Evolutionary conservation across 768 basidiomycete species (phyloP).

Genomic region (Suillus placidus): DNA sequence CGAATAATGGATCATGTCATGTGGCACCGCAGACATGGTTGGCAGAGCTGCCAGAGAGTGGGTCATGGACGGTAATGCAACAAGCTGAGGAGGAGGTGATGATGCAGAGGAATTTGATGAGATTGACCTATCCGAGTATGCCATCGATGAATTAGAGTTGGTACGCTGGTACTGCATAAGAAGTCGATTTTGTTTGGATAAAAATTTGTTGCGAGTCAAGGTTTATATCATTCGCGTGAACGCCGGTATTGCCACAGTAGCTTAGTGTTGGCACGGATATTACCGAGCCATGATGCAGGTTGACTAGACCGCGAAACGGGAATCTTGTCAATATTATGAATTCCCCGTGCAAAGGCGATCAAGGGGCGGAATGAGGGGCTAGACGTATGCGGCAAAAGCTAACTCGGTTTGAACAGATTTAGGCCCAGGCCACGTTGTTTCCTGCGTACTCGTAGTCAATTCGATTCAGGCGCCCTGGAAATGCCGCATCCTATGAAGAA

Average conservation of each 20-base stretch:
- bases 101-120: constrained; percentile 35
- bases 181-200: constrained; percentile 20
- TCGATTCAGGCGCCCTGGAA: constrained; percentile 26
- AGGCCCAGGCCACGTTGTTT: constrained; percentile 35
- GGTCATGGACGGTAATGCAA: constrained; percentile 34
- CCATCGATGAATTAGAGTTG: constrained; percentile 35
- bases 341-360: constrained; percentile 35
- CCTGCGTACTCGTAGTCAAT: constrained; percentile 33
- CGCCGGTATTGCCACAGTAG: constrained; percentile 26
- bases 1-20: constrained; percentile 34
- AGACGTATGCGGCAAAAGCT: constrained; percentile 22
- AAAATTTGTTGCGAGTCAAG: constrained; percentile 4
- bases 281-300: constrained; percentile 38
- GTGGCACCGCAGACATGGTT: constrained; percentile 33
- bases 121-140: constrained; percentile 34
- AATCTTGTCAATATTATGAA: constrained; percentile 33
- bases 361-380: constrained; percentile 33
- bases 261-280: constrained; percentile 32
- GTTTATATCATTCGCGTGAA: constrained; percentile 32
- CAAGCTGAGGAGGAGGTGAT: constrained; percentile 33
- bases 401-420: constrained; percentile 28
- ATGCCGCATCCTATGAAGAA: constrained; percentile 34
- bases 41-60: constrained; percentile 36
- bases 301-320: constrained; percentile 33
- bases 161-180: constrained; percentile 36